These are phyloP conservation scores for Leishmania turanica DNA, from an alignment of 208 protist species.

Conservation along the genomic window DNA sequence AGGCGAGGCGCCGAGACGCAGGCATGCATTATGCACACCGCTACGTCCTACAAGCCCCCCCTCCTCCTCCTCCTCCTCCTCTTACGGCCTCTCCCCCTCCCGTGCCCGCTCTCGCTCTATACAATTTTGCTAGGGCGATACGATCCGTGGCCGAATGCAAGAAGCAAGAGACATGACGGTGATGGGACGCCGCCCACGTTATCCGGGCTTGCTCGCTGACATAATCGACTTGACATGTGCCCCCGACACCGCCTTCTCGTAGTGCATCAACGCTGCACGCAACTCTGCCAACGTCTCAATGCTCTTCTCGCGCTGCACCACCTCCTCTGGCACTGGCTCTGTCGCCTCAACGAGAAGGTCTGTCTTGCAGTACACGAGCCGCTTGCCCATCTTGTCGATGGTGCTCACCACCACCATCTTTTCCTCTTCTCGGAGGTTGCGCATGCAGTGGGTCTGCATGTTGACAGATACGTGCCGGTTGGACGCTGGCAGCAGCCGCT, in stretches of 20 bases:
- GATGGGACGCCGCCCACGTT: background rate
- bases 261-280: slow-evolving; percentile 35
- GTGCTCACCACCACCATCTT: slow-evolving; percentile 54
- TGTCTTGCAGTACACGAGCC: slow-evolving; percentile 70
- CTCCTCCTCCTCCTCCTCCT: background rate
- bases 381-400: slow-evolving; percentile 75
- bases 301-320: slow-evolving; percentile 24
- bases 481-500: slow-evolving; percentile 49
- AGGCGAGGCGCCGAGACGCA: background rate
- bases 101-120: background rate
- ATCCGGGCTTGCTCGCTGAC: slow-evolving; percentile 21
- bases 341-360: slow-evolving; percentile 33
- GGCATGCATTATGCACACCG: background rate
- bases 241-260: slow-evolving; percentile 43
- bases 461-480: slow-evolving; percentile 72
- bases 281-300: slow-evolving; percentile 42
- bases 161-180: no score
- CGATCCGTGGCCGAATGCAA: background rate
- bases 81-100: background rate
- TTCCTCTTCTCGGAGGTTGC: slow-evolving; percentile 46
- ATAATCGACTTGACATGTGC: slow-evolving; percentile 77
- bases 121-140: background rate
- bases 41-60: background rate
- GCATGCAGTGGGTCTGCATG: slow-evolving; percentile 47
- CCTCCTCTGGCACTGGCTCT: slow-evolving; percentile 13